A percentile compares a stretch with the other conserved stretches of the same genome.
phyloP scores from a whole-genome alignment of 2,329 filamentous ascomycete genomes.

The Exophiala xenobiotica region DNA sequence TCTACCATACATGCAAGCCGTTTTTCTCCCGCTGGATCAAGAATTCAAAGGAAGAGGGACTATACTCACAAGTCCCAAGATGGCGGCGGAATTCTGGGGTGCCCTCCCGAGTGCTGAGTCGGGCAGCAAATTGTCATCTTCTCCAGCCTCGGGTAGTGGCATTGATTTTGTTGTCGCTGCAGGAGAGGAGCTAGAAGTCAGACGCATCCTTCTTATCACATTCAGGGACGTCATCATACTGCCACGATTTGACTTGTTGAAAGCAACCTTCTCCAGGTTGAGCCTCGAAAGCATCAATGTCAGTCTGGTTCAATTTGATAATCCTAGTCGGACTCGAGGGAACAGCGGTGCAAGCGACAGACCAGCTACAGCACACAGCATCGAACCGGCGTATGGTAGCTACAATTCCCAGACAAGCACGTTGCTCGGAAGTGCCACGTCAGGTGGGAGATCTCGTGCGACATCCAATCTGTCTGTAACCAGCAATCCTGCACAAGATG shows the following conservation, averaged over 20 bases:
- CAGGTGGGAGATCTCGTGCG: constrained; percentile 69
- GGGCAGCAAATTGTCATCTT: constrained; percentile 37
- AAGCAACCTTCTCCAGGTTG: constrained; percentile 84
- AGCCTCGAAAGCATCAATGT: constrained; percentile 74
- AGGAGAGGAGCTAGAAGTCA: constrained; percentile 71
- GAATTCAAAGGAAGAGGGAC: constrained; percentile 85
- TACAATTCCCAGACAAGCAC: constrained; percentile 79
- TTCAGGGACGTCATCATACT: constrained; percentile 89
- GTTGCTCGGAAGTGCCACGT: constrained; percentile 66
- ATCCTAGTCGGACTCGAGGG: constrained; percentile 28
- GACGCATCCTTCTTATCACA: constrained; percentile 80
- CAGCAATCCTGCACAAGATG: constrained; percentile 44
- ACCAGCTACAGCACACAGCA: constrained; percentile 67
- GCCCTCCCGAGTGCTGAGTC: constrained; percentile 56
- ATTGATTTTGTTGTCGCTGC: constrained; percentile 39
- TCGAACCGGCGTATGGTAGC: constrained; percentile 72
- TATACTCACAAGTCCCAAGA: constrained; percentile 74
- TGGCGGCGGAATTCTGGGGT: constrained; percentile 82
- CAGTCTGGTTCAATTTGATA: constrained; percentile 45
- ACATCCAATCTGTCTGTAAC: constrained; percentile 73
- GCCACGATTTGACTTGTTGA: constrained; percentile 82
- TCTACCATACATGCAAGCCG: constrained; percentile 89
- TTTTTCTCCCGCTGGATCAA: constrained; percentile 87
- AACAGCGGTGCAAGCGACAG: constrained; percentile 48
- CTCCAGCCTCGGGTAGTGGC: constrained; percentile 23